Conservation (phyloP, 169 alveolate genomes). For the Cryptosporidium sp. region DNA sequence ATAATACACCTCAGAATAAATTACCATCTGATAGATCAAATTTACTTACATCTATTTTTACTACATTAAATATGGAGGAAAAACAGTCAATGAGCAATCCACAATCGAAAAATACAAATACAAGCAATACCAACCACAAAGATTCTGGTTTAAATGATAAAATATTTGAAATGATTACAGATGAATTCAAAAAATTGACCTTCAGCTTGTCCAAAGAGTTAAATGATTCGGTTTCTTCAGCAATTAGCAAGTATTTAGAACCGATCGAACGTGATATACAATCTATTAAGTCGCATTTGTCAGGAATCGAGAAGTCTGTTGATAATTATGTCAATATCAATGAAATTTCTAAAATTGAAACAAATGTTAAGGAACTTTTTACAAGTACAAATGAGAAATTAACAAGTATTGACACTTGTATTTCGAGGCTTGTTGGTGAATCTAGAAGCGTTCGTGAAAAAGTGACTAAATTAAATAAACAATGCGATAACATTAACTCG, state of each 20-base stretch:
- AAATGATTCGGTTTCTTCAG: conserved; percentile 6
- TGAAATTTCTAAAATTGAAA: conserved; percentile 5
- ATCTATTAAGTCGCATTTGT: conserved; percentile 6
- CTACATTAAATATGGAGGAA: conserved; percentile 22
- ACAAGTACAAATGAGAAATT: not conserved
- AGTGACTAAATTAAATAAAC: not conserved
- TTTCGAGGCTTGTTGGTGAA: not conserved
- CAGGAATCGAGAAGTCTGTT: not conserved
- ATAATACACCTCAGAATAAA: not conserved
- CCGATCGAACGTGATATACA: conserved; percentile 15
- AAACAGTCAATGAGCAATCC: not conserved
- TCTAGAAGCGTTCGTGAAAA: conserved; percentile 8
- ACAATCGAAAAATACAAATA: not conserved
- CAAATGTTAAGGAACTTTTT: conserved; percentile 9
- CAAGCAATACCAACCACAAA: not conserved
- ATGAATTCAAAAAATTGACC: not conserved
- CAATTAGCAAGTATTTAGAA: not conserved
- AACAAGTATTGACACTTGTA: not conserved
- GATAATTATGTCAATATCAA: not conserved
- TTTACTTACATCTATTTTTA: conserved; percentile 32
- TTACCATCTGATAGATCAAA: conserved; percentile 29
- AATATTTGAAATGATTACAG: not conserved
- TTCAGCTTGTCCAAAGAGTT: not conserved
- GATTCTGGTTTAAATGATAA: not conserved
- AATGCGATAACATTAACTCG: not conserved